A percentile compares a stretch with the other conserved stretches of the same genome.
These are phyloP conservation scores for Malus asiatica DNA, from an alignment of 306 rosid genomes.

Conservation along the genomic window DNA sequence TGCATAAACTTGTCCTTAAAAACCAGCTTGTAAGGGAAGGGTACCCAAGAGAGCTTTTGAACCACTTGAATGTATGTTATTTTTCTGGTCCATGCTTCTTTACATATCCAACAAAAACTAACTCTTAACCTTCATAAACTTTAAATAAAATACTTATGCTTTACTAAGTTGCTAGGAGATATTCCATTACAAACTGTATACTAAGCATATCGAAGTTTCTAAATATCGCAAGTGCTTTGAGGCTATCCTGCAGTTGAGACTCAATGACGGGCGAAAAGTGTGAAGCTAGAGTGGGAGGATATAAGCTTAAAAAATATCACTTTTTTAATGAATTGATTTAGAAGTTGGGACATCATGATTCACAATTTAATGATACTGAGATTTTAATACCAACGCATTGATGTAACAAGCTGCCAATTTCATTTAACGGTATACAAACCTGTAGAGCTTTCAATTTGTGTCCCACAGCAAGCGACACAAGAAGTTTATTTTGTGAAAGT, in stretches of 20 bases:
- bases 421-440: neutral
- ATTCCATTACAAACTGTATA: neutral
- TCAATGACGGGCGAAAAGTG: neutral
- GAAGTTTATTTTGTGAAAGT: neutral
- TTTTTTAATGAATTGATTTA: neutral
- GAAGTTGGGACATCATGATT: neutral
- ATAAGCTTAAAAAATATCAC: neutral
- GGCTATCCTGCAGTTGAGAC: neutral
- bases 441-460: neutral
- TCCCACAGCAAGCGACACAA: neutral
- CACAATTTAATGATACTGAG: neutral
- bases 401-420: neutral
- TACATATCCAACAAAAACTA: neutral
- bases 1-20: too few species aligned
- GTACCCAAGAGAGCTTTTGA: too few species aligned
- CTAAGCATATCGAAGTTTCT: neutral
- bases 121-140: neutral
- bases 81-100: neutral
- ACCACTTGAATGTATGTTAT: too few species aligned
- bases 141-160: neutral
- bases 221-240: neutral
- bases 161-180: neutral
- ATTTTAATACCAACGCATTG: neutral
- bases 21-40: too few species aligned
- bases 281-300: neutral